Evolutionary conservation across 257 asterid genomes (phyloP).

Genomic region (Nemophila menziesii): DNA sequence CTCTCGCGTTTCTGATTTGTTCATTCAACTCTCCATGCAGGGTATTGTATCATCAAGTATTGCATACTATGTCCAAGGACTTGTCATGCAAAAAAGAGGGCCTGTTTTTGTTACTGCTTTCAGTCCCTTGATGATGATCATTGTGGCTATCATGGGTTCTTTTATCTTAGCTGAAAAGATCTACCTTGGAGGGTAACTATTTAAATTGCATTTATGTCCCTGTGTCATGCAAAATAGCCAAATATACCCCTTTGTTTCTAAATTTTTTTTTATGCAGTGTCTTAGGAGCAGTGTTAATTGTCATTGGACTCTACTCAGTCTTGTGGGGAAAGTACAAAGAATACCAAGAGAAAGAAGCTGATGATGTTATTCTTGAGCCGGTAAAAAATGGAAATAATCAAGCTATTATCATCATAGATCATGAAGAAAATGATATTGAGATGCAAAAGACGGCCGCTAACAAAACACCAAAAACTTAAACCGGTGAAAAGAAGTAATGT

Average conservation of each 20-base stretch:
- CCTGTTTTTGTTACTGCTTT: constrained; percentile 85
- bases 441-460: constrained; percentile 17
- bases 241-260: too few relatives aligned
- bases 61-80: constrained; percentile 85
- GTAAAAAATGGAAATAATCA: constrained; percentile 23
- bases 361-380: constrained; percentile 30
- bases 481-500: background rate
- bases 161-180: constrained; percentile 71
- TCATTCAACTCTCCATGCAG: too few relatives aligned
- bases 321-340: constrained; percentile 57
- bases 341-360: constrained; percentile 26
- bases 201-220: background rate
- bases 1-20: too few relatives aligned
- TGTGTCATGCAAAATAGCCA: too few relatives aligned
- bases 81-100: constrained; percentile 71
- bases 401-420: constrained; percentile 24
- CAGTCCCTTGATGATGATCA: constrained; percentile 87
- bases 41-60: constrained; percentile 83
- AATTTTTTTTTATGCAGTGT: constrained; percentile 16
- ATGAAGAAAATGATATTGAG: constrained; percentile 42
- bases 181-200: constrained; percentile 66
- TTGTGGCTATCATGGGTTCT: constrained; percentile 87
- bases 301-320: constrained; percentile 40
- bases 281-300: constrained; percentile 37
- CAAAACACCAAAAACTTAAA: constrained; percentile 33